Conservation (phyloP, 371 early-diverging fungal species). For the Phascolomyces articulosus region DNA sequence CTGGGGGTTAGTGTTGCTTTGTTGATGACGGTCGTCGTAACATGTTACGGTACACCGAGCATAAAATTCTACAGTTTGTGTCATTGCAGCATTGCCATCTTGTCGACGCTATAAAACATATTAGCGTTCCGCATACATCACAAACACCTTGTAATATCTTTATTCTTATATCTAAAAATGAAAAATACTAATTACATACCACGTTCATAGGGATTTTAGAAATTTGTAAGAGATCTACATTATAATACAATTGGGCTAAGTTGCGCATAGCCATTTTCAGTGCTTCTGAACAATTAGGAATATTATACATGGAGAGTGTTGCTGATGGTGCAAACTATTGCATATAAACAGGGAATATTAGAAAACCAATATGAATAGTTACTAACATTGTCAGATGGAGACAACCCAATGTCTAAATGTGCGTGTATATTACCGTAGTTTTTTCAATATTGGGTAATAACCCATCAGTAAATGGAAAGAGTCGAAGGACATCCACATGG, state of each 20-base stretch:
- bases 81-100: constrained; percentile 4
- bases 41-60: background rate
- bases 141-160: too few species aligned
- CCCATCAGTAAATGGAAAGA: background rate
- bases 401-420: too few species aligned
- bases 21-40: background rate
- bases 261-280: constrained; percentile 33
- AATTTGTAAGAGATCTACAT: constrained; percentile 27
- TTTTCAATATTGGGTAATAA: background rate
- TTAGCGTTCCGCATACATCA: too few species aligned
- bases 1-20: background rate
- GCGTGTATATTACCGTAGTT: background rate
- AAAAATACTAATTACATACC: background rate
- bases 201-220: constrained; percentile 42
- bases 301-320: constrained; percentile 31
- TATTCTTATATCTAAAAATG: background rate
- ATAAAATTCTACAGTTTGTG: background rate
- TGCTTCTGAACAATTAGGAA: constrained; percentile 32
- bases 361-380: background rate
- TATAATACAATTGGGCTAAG: constrained; percentile 33
- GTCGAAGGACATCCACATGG: constrained; percentile 1
- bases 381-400: too few species aligned
- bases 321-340: background rate
- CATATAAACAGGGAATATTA: background rate
- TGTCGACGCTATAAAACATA: background rate